Evolutionary conservation across 2,329 filamentous ascomycete species (phyloP).

Genomic region (Aureobasidium lini): DNA sequence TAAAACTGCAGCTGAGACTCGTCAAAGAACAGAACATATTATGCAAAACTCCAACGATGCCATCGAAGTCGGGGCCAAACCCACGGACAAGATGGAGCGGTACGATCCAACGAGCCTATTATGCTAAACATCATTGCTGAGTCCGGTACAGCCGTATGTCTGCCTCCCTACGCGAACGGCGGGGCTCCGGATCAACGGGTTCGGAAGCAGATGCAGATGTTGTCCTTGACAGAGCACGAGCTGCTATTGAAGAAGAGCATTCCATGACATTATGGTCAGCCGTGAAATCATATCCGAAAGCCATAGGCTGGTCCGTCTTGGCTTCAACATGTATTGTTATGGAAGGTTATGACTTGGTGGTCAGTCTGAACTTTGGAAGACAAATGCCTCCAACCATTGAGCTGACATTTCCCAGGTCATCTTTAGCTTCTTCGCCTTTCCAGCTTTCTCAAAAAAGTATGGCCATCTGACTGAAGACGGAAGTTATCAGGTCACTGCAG

Average conservation of each 20-base stretch:
- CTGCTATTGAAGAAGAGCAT: constrained; percentile 34
- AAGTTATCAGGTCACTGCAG: constrained; percentile 41
- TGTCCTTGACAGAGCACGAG: constrained; percentile 23
- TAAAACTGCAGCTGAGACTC: neutral
- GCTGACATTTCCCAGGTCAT: constrained; percentile 17
- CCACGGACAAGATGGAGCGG: neutral
- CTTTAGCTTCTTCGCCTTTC: constrained; percentile 24
- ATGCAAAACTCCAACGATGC: neutral
- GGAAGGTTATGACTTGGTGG: constrained; percentile 29
- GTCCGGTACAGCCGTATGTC: neutral
- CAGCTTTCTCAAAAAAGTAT: constrained; percentile 29
- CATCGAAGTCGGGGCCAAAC: neutral
- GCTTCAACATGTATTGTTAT: constrained; percentile 28
- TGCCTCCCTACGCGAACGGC: neutral
- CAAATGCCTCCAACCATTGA: neutral
- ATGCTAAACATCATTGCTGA: neutral
- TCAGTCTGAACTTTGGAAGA: neutral
- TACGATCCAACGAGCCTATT: neutral
- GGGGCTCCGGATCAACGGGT: constrained; percentile 18
- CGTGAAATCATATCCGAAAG: constrained; percentile 56
- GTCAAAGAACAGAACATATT: neutral
- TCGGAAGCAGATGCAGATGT: constrained; percentile 23
- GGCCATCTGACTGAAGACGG: constrained; percentile 30
- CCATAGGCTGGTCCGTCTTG: constrained; percentile 26
- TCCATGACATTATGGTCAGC: constrained; percentile 50